These are phyloP conservation scores for Pyrenula aspistea DNA, from an alignment of 495 filamentous ascomycete species.

Conservation along the genomic window DNA sequence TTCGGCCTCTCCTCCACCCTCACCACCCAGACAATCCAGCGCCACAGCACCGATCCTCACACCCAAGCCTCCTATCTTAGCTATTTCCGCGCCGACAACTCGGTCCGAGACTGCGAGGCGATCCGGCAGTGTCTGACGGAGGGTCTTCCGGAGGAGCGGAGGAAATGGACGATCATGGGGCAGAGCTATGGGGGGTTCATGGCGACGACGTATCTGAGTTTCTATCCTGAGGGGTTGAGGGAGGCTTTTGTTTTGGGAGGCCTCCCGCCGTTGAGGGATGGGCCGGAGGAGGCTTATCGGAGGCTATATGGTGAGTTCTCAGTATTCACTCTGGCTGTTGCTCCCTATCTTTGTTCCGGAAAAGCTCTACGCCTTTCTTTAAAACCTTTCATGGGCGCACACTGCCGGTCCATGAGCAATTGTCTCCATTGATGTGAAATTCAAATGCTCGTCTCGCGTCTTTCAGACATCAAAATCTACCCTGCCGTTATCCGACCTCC, in stretches of 20 bases:
- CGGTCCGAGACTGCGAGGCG: conserved; percentile 81
- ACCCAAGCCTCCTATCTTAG: conserved; percentile 73
- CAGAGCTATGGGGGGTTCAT: conserved; percentile 93
- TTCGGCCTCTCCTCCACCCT: conserved; percentile 76
- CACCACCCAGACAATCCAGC: conserved; percentile 52
- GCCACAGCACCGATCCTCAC: conserved; percentile 32
- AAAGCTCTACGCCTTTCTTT: too few relatives aligned
- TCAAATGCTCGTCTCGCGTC: too few relatives aligned
- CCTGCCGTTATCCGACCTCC: background rate
- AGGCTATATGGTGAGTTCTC: conserved; percentile 55
- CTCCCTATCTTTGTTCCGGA: too few relatives aligned
- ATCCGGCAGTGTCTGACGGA: conserved; percentile 64
- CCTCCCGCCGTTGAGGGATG: conserved; percentile 59
- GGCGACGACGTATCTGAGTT: conserved; percentile 54
- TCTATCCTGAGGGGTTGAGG: conserved; percentile 51
- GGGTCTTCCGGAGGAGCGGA: conserved; percentile 49
- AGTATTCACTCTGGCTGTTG: background rate
- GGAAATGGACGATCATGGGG: conserved; percentile 75
- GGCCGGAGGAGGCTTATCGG: conserved; percentile 65
- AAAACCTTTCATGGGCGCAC: too few relatives aligned
- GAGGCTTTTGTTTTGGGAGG: conserved; percentile 81
- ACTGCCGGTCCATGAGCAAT: too few relatives aligned
- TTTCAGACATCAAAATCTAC: background rate
- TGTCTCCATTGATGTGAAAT: too few relatives aligned
- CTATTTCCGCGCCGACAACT: conserved; percentile 78